Evolutionary conservation across 2,329 filamentous ascomycete species (phyloP), one percentile per base, ranked within the genome.

Genomic region (Colletotrichum lini): DNA sequence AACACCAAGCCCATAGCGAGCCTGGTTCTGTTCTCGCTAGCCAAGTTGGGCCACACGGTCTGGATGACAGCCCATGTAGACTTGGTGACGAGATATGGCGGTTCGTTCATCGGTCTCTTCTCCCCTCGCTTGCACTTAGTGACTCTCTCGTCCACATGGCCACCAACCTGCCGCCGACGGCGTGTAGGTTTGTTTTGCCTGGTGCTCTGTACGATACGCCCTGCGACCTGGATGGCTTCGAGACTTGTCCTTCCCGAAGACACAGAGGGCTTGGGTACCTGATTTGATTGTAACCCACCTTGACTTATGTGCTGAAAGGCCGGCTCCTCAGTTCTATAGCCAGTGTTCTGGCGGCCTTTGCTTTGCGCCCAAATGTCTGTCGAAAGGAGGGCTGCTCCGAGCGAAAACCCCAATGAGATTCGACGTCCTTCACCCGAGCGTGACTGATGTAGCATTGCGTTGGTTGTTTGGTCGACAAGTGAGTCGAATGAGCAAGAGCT

Each of bases 21-120:
- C 15, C 88, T 79, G 0, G 87, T 2, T 1, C 87, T 89, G 15
- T 91, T 84, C 8, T 74, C 81, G 62, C 75, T 77, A 1, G 84
- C 82, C 0, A 98, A 82, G 0, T 81, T 85, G 0, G 93, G 92
- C 89, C 93, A 93, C 0, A 98, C 85, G 0, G 93, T 95, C 16
- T 80, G 80, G 58, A 95, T 82, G 23, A 95, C 91, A 65, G 21
- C 30, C 18, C 12, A 70, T 26, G 21, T 23, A 54, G 62, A 70
- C 2, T 75, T 74, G 1, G 2, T 13, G 9, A 61, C 13, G 6
- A 10, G 21, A 5, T 40, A 30, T 21, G 40, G 52, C 10, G 23
- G 23, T 44, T n/a, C 56, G 8, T 18, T 4, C 13, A 7, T n/a
- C 4, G 13, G 15, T 7, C 12, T 47, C 26, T 30, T 26, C 3